Conservation (phyloP, 192 early-diverging fungal species). For the Geranomyces michiganensis region DNA sequence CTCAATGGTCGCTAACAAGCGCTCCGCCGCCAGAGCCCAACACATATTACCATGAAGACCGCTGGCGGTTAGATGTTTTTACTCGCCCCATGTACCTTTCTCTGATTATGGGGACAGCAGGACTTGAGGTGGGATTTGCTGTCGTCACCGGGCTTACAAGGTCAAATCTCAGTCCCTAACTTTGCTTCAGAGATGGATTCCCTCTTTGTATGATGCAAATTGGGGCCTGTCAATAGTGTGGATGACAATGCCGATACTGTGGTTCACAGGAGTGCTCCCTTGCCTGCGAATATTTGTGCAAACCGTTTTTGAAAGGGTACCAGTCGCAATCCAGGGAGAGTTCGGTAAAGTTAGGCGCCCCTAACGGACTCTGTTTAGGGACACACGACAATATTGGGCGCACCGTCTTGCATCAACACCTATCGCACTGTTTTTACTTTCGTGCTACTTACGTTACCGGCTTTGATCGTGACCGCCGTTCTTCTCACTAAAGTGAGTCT, state of each 20-base stretch:
- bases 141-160: not conserved
- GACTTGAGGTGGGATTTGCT: constrained; percentile 10
- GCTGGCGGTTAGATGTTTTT: constrained; percentile 17
- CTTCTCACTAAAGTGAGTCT: constrained; percentile 16
- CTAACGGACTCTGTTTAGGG: constrained; percentile 1
- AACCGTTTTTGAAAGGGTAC: constrained; percentile 26
- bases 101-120: constrained; percentile 10
- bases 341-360: too few relatives aligned
- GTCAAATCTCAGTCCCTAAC: not conserved
- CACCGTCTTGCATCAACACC: not conserved
- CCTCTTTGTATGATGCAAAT: constrained; percentile 9
- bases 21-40: constrained; percentile 33
- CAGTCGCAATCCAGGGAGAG: too few relatives aligned
- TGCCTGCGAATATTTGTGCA: constrained; percentile 23
- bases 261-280: constrained; percentile 25
- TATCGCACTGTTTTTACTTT: constrained; percentile 1
- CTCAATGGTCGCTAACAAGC: constrained; percentile 35
- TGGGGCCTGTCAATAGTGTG: constrained; percentile 13
- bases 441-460: constrained; percentile 5
- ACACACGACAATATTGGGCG: constrained; percentile 11
- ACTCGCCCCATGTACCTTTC: constrained; percentile 31
- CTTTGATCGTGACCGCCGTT: constrained; percentile 8
- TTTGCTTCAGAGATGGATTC: constrained; percentile 18
- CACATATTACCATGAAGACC: constrained; percentile 23
- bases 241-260: constrained; percentile 19